Percentiles rank a stretch among this genome's conserved stretches.
phyloP scores from a whole-genome alignment of 2,329 filamentous ascomycete species.

The Ploettnerulaceae sp. region DNA sequence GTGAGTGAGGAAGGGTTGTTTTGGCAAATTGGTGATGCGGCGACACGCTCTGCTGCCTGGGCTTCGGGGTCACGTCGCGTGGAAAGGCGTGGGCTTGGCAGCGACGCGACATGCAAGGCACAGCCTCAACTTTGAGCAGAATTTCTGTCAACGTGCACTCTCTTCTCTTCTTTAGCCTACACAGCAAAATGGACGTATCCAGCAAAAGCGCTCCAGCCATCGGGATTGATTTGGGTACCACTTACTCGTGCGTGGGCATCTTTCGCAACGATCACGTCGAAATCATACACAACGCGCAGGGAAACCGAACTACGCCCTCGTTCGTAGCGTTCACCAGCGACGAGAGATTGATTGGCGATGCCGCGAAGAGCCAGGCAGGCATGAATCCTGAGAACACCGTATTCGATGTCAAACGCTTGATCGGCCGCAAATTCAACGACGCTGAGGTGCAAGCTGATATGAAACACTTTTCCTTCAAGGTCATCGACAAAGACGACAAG shows the following conservation, averaged over 20 bases:
- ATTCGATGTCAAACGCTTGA: slow-evolving; percentile 97
- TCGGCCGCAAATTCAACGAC: slow-evolving; percentile 92
- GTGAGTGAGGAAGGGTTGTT: no score
- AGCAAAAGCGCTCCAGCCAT: no score
- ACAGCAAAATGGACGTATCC: no score
- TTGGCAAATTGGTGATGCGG: no score
- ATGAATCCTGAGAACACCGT: slow-evolving; percentile 97
- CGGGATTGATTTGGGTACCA: slow-evolving; percentile 91
- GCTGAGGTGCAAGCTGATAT: slow-evolving; percentile 94
- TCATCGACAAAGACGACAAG: slow-evolving; percentile 84
- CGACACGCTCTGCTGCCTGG: no score
- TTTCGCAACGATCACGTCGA: slow-evolving; percentile 78
- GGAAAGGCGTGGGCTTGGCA: no score
- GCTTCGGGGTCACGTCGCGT: no score
- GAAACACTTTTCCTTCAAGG: slow-evolving; percentile 99
- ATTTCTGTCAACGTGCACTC: no score
- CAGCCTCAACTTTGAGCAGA: no score
- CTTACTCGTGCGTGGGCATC: slow-evolving; percentile 90
- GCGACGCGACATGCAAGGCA: no score
- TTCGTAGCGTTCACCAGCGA: slow-evolving; percentile 95
- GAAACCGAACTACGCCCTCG: slow-evolving; percentile 77
- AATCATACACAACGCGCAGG: slow-evolving; percentile 83
- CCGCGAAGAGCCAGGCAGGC: slow-evolving; percentile 97
- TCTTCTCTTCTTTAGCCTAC: no score
- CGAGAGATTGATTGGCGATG: slow-evolving; percentile 94